Conservation (phyloP, 2,329 filamentous ascomycete species). For the Alternaria arborescens region DNA sequence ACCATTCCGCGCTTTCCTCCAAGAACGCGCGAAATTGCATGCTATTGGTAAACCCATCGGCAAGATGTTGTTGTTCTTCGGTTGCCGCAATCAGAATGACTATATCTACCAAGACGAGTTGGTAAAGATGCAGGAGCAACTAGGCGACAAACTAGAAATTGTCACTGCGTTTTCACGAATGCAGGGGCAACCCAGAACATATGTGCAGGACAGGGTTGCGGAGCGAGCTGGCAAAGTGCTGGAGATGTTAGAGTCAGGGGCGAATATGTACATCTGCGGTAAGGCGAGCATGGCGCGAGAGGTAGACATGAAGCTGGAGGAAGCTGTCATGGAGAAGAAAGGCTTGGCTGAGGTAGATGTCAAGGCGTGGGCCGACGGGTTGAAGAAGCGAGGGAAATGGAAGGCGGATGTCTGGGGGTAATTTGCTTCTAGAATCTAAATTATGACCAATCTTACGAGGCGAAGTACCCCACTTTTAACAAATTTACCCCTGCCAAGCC, state of each 20-base stretch:
- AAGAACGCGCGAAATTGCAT: slow-evolving; percentile 46
- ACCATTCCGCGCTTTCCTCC: slow-evolving; percentile 46
- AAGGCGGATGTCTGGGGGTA: slow-evolving; percentile 64
- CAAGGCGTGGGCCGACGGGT: slow-evolving; percentile 57
- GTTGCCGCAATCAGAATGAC: slow-evolving; percentile 41
- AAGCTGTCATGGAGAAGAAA: slow-evolving; percentile 47
- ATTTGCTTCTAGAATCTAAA: neutral
- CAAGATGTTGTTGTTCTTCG: slow-evolving; percentile 46
- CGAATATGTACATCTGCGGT: slow-evolving; percentile 48
- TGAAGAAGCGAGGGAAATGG: slow-evolving; percentile 63
- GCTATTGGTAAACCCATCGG: slow-evolving; percentile 42
- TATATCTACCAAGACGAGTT: slow-evolving; percentile 45
- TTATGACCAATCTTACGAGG: neutral
- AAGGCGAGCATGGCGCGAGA: slow-evolving; percentile 54
- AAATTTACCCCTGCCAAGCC: slow-evolving; percentile 16
- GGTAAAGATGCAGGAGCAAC: slow-evolving; percentile 25
- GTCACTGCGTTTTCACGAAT: slow-evolving; percentile 38
- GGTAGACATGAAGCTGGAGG: slow-evolving; percentile 52
- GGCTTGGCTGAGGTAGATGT: slow-evolving; percentile 53
- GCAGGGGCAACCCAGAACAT: slow-evolving; percentile 29
- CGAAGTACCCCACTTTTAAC: slow-evolving; percentile 5
- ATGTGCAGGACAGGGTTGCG: slow-evolving; percentile 49
- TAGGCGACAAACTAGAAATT: slow-evolving; percentile 36
- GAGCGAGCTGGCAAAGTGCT: slow-evolving; percentile 41
- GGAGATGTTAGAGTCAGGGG: slow-evolving; percentile 49